Percentiles rank a stretch among this genome's conserved stretches.
Conservation (phyloP, 768 basidiomycete species). For the Hygrophoropsis aurantiaca region DNA sequence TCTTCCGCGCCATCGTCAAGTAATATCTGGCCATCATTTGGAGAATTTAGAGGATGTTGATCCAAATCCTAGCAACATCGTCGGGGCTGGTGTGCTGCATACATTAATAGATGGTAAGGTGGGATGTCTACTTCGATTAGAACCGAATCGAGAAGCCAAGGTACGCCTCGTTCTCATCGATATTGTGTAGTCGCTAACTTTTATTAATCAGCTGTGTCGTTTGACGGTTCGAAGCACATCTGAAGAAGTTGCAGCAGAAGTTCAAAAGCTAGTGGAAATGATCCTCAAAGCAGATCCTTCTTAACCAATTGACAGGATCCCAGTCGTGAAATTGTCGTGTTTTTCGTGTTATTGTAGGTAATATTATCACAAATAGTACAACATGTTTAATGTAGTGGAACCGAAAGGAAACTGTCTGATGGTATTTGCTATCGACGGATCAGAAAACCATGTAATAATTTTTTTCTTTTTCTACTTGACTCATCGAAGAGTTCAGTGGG, state of each 20-base stretch:
- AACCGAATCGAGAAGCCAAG: conserved; percentile 96
- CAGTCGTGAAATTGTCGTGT: neutral
- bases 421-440: conserved; percentile 30
- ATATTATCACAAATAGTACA: conserved; percentile 22
- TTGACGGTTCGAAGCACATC: conserved; percentile 95
- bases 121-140: conserved; percentile 88
- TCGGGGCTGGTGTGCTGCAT: conserved; percentile 95
- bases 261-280: conserved; percentile 51
- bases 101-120: conserved; percentile 92
- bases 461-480: conserved; percentile 31
- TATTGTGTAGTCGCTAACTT: neutral
- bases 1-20: conserved; percentile 65
- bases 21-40: conserved; percentile 76
- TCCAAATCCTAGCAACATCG: conserved; percentile 91
- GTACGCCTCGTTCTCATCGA: conserved; percentile 39
- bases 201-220: conserved; percentile 70
- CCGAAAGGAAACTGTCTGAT: conserved; percentile 4
- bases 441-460: conserved; percentile 42
- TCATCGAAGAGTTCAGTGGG: conserved; percentile 14
- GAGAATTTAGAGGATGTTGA: conserved; percentile 83
- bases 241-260: conserved; percentile 78
- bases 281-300: conserved; percentile 31
- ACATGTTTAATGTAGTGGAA: conserved; percentile 15
- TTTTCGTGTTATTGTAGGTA: conserved; percentile 9
- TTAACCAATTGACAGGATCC: conserved; percentile 1